phyloP scores from a whole-genome alignment of 768 basidiomycete species.

The Mycena venus region DNA sequence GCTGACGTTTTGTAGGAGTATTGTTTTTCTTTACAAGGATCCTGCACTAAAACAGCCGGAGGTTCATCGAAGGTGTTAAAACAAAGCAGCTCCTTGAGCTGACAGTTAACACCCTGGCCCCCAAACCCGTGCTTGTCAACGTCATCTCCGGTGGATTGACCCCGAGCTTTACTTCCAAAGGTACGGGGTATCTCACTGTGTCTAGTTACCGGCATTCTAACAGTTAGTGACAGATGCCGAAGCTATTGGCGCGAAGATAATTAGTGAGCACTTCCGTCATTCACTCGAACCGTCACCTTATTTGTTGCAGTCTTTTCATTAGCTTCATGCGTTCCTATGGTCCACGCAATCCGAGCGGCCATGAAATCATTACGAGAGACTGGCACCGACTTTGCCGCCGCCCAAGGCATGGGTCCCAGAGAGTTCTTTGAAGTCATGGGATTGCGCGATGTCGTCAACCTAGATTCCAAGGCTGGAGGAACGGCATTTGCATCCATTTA shows the following conservation, averaged over 20 bases:
- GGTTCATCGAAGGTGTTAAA: conserved; percentile 75
- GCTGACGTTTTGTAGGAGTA: conserved; percentile 88
- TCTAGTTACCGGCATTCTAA: no score
- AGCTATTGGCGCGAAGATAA: conserved; percentile 80
- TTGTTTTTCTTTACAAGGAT: no score
- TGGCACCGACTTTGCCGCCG: conserved; percentile 75
- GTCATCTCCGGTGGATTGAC: conserved; percentile 85
- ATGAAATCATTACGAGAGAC: conserved; percentile 83
- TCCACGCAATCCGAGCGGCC: conserved; percentile 80
- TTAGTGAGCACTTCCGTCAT: conserved; percentile 61
- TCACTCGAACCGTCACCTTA: neutral
- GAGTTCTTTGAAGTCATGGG: conserved; percentile 82
- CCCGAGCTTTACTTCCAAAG: conserved; percentile 75
- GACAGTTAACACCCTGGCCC: conserved; percentile 76
- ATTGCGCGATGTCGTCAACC: conserved; percentile 3
- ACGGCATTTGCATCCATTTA: conserved; percentile 23
- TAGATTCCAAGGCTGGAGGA: conserved; percentile 28
- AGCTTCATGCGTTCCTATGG: conserved; percentile 81
- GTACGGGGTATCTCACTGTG: neutral
- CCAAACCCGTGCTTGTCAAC: conserved; percentile 85
- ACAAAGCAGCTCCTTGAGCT: conserved; percentile 72
- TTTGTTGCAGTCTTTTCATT: conserved; percentile 76
- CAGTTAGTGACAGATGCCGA: conserved; percentile 63
- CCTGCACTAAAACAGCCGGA: conserved; percentile 77
- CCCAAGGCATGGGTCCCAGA: conserved; percentile 81